These are phyloP conservation scores for Arachnomyces sp. DNA, from an alignment of 2,329 filamentous ascomycete species.

Conservation along the genomic window DNA sequence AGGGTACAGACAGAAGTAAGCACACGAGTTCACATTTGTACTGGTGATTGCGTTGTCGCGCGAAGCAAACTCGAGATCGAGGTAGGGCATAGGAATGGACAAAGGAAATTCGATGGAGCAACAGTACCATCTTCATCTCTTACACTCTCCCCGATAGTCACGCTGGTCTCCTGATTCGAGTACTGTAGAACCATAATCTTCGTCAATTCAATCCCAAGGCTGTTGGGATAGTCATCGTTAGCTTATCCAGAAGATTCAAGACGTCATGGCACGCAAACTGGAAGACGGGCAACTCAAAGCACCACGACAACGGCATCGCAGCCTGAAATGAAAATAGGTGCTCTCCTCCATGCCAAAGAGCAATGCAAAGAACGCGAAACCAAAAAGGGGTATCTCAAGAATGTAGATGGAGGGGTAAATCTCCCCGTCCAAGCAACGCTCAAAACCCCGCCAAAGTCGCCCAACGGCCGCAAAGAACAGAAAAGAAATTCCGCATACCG, in stretches of 20 bases:
- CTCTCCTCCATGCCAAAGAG: neutral
- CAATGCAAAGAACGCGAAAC: constrained; percentile 6
- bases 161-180: constrained; percentile 54
- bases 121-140: constrained; percentile 79
- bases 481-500: constrained; percentile 40
- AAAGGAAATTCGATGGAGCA: constrained; percentile 6
- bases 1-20: constrained; percentile 4
- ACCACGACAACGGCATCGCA: no score
- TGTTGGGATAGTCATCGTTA: constrained; percentile 22
- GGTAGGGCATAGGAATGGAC: no score
- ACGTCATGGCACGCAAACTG: neutral
- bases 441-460: neutral
- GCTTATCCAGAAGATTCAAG: constrained; percentile 4
- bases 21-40: neutral
- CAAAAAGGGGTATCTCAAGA: neutral
- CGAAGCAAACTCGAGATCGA: no score
- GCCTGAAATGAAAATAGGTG: no score
- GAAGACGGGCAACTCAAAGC: constrained; percentile 14
- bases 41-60: no score
- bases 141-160: constrained; percentile 92
- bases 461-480: neutral
- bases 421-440: neutral
- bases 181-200: constrained; percentile 62
- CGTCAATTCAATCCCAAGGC: constrained; percentile 58
- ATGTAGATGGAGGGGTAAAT: no score